phyloP scores from a whole-genome alignment of 257 asterid genomes.

The Lithospermum erythrorhizon region DNA sequence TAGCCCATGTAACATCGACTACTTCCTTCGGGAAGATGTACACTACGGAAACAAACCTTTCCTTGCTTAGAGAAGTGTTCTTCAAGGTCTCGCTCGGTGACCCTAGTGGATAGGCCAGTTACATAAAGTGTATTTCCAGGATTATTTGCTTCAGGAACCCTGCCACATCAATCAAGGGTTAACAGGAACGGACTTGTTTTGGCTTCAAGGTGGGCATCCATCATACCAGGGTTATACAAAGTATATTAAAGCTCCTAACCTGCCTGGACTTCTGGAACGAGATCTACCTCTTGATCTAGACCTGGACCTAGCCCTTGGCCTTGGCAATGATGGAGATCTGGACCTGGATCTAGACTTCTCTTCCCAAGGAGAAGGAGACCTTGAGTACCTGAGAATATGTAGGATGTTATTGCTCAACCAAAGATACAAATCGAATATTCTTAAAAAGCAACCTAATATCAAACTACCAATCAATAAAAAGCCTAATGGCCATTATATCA shows the following conservation, averaged over 20 bases:
- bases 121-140: slow-evolving; percentile 84
- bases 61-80: slow-evolving; percentile 96
- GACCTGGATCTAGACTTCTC: slow-evolving; percentile 54
- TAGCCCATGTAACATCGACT: too few species aligned
- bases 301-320: slow-evolving; percentile 54
- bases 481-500: too few species aligned
- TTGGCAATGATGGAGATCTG: slow-evolving; percentile 26
- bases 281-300: slow-evolving; percentile 57
- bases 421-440: neutral
- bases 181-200: neutral
- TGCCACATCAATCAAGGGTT: slow-evolving; percentile 11
- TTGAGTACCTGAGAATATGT: slow-evolving; percentile 36
- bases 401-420: neutral
- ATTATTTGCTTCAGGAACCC: slow-evolving; percentile 41
- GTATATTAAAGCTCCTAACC: slow-evolving; percentile 27
- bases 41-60: slow-evolving; percentile 43
- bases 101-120: slow-evolving; percentile 95
- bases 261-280: slow-evolving; percentile 61
- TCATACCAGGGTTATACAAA: neutral
- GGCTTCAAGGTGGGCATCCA: too few species aligned
- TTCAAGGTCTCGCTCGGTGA: slow-evolving; percentile 89
- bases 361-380: slow-evolving; percentile 76
- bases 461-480: neutral
- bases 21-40: neutral
- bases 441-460: neutral